Evolutionary conservation across 2,329 filamentous ascomycete genomes (phyloP), one percentile per base, ranked within the genome.

Genomic region (Celoporthe dispersa): DNA sequence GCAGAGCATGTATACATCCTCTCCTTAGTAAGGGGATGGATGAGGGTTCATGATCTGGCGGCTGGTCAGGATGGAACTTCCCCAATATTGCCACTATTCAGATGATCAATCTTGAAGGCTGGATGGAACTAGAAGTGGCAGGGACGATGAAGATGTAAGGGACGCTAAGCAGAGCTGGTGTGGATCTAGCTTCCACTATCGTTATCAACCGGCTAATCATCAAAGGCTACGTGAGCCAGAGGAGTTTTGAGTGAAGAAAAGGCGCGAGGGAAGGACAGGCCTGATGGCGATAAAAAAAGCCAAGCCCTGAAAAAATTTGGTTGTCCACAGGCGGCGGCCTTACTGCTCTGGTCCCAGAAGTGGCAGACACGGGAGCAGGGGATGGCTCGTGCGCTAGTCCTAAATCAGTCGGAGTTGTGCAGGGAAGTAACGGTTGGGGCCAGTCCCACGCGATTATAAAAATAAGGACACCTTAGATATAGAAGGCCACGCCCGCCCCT

Each of bases 401-500:
- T 37, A 55, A 60, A 64, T 55, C 48, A 71, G 68, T 35, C 37
- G 35, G 41, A 37, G 59, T 39, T 48, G 67, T 64, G 57, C 69
- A 71, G 60, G 66, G 66, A 68, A 68, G 66, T 57, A 63, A 68
- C 66, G 59, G 48, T 68, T 68, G 66, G 66, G 66, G 66, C 59
- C 48, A 66, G 69, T 51, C 57, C 69, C 64, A 65, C 67, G 63
- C 59, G 69, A 69, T 68, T 71, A 71, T 71, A 69, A 69, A 71
- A 71, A 71, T 65, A 71, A 66, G 66, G 64, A 65, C 62, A 66
- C 69, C 69, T 71, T 59, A 67, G 69, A 71, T 71, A 71, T 69
- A 64, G 67, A 69, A 71, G 69, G 66, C 60, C 69, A 67, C 65
- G 67, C 69, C 68, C 65, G 67, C 69, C 67, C 69, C 66, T 63